Conservation (phyloP, 306 rosid genomes). For the Malus sieversii region DNA sequence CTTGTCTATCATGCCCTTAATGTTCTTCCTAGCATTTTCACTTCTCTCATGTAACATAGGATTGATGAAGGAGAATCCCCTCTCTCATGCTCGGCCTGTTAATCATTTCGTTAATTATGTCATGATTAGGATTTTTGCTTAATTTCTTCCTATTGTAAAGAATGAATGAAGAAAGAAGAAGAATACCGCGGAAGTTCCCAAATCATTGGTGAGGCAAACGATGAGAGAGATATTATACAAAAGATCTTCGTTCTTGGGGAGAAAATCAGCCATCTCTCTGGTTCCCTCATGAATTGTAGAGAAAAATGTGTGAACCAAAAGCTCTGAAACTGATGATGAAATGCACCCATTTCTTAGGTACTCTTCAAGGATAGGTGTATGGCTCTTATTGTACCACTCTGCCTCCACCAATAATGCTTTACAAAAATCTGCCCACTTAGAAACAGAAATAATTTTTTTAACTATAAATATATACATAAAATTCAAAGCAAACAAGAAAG, state of each 20-base stretch:
- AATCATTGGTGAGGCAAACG: slow-evolving; percentile 26
- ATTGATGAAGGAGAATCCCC: slow-evolving; percentile 60
- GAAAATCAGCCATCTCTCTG: slow-evolving; percentile 9
- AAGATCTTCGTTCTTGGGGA: slow-evolving; percentile 10
- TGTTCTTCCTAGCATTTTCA: slow-evolving; percentile 21
- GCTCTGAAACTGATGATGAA: slow-evolving; percentile 46
- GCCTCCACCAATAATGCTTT: slow-evolving; percentile 52
- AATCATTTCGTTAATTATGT: background rate
- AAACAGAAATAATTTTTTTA: background rate
- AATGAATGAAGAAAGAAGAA: too few species aligned
- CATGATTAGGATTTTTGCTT: background rate
- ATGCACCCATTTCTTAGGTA: slow-evolving; percentile 46
- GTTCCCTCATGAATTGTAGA: slow-evolving; percentile 9
- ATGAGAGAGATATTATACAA: slow-evolving; percentile 24
- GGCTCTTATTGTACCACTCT: slow-evolving; percentile 37
- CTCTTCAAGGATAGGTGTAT: slow-evolving; percentile 39
- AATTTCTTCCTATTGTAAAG: too few species aligned
- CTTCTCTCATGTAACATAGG: slow-evolving; percentile 43
- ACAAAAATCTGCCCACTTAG: slow-evolving; percentile 52
- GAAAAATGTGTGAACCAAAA: slow-evolving; percentile 30
- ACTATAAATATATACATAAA: background rate
- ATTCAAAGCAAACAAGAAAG: too few species aligned
- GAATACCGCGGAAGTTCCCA: slow-evolving; percentile 27
- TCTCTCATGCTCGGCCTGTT: slow-evolving; percentile 50
- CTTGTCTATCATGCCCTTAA: slow-evolving; percentile 23